phyloP scores from a whole-genome alignment of 495 filamentous ascomycete species.

The Penicillium riverlandense region DNA sequence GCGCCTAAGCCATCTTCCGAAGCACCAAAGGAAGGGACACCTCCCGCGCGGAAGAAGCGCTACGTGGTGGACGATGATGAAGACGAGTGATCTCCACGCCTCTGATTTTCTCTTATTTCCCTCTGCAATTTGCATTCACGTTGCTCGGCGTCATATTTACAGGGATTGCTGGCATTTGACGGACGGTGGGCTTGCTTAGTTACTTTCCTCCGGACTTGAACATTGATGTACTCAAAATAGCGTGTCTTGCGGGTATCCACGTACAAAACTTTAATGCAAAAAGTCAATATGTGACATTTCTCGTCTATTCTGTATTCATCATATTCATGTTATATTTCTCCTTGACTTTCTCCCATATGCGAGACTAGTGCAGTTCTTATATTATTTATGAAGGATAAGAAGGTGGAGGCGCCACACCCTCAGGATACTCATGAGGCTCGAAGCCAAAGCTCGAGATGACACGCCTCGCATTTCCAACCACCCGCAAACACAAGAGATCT shows the following conservation, averaged over 20 bases:
- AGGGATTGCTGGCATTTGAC: neutral
- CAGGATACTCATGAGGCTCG: slow-evolving; percentile 31
- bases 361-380: neutral
- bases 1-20: slow-evolving; percentile 16
- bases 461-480: slow-evolving; percentile 29
- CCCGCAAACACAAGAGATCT: slow-evolving; percentile 29
- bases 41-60: slow-evolving; percentile 38
- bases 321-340: no score
- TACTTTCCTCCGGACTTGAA: no score
- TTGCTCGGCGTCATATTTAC: neutral
- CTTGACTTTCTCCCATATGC: neutral
- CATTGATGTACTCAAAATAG: no score
- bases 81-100: slow-evolving; percentile 25
- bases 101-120: neutral
- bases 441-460: slow-evolving; percentile 38
- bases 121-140: neutral
- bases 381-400: neutral
- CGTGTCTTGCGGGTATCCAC: no score
- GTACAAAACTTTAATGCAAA: no score
- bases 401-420: slow-evolving; percentile 10
- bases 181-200: neutral
- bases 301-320: no score
- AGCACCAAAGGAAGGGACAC: slow-evolving; percentile 19
- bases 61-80: slow-evolving; percentile 43
- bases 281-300: no score